Conservation (phyloP, 768 basidiomycete genomes). For the Infundibulicybe gibba region DNA sequence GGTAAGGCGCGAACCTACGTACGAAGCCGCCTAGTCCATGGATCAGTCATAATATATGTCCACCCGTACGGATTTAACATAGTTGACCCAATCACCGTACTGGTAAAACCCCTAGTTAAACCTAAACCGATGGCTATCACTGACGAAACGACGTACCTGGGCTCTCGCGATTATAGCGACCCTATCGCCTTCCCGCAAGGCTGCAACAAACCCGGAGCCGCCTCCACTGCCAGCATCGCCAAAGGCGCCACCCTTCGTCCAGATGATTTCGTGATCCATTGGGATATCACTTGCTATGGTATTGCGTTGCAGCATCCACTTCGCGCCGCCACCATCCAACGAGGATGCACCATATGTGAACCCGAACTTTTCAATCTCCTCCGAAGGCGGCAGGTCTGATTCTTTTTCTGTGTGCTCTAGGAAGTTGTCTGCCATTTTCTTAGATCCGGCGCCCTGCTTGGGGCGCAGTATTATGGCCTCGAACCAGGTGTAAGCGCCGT, state of each 20-base stretch:
- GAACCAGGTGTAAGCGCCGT: constrained; percentile 28
- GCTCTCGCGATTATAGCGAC: constrained; percentile 23
- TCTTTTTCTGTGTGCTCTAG: background rate
- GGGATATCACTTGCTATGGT: constrained; percentile 14
- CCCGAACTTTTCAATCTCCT: background rate
- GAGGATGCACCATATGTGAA: background rate
- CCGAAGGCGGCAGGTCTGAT: background rate
- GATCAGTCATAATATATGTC: too few relatives aligned
- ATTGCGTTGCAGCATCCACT: constrained; percentile 25
- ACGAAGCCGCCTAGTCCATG: too few relatives aligned
- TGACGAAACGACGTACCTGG: too few relatives aligned
- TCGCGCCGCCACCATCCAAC: background rate
- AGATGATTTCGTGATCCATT: constrained; percentile 16
- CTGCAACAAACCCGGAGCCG: constrained; percentile 14
- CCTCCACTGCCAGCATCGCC: constrained; percentile 8
- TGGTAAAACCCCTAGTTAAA: too few relatives aligned
- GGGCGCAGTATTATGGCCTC: constrained; percentile 24
- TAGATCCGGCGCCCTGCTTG: background rate
- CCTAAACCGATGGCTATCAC: too few relatives aligned
- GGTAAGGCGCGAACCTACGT: too few relatives aligned
- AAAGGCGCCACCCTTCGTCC: constrained; percentile 7
- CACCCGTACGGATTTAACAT: too few relatives aligned
- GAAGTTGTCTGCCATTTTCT: background rate
- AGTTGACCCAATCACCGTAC: too few relatives aligned
- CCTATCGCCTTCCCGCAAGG: constrained; percentile 16